A percentile compares a stretch with the other conserved stretches of the same genome.
These are phyloP conservation scores for Pythium rishiriense DNA, from an alignment of 352 stramenopile genomes.

Conservation along the genomic window DNA sequence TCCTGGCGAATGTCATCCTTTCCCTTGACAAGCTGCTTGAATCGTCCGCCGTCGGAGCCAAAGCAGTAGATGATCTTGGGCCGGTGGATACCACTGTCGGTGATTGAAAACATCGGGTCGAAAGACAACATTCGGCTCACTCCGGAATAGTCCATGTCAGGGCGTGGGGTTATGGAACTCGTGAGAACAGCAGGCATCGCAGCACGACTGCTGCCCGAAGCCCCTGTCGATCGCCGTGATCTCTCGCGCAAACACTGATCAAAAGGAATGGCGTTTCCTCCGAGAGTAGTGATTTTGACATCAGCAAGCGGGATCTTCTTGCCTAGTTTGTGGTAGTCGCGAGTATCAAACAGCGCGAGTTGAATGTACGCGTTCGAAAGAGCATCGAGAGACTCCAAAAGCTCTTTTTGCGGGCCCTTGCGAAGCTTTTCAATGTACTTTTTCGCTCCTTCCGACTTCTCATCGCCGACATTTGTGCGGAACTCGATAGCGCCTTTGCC, in stretches of 20 bases:
- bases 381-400: conserved; percentile 77
- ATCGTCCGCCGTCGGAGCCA: conserved; percentile 90
- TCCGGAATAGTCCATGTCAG: conserved; percentile 81
- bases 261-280: conserved; percentile 41
- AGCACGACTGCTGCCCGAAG: conserved; percentile 27
- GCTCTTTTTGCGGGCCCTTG: conserved; percentile 47
- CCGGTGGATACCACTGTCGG: conserved; percentile 93
- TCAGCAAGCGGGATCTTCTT: conserved; percentile 78
- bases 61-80: conserved; percentile 98
- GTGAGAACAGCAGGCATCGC: conserved; percentile 84
- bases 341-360: conserved; percentile 80
- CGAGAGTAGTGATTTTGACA: conserved; percentile 45
- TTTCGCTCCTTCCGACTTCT: conserved; percentile 66
- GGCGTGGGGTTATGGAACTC: conserved; percentile 53
- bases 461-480: conserved; percentile 77
- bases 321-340: conserved; percentile 62
- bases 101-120: conserved; percentile 91
- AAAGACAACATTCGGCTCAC: conserved; percentile 90
- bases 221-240: conserved; percentile 31
- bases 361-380: conserved; percentile 78
- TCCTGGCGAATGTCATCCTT: conserved; percentile 88
- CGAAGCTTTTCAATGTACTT: conserved; percentile 62
- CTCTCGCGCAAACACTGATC: conserved; percentile 73
- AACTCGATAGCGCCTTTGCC: conserved; percentile 77
- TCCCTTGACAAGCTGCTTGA: conserved; percentile 97